Evolutionary conservation across 2,329 filamentous ascomycete genomes (phyloP), one percentile per base, ranked within the genome.

Genomic region (Ampelomyces quisqualis): DNA sequence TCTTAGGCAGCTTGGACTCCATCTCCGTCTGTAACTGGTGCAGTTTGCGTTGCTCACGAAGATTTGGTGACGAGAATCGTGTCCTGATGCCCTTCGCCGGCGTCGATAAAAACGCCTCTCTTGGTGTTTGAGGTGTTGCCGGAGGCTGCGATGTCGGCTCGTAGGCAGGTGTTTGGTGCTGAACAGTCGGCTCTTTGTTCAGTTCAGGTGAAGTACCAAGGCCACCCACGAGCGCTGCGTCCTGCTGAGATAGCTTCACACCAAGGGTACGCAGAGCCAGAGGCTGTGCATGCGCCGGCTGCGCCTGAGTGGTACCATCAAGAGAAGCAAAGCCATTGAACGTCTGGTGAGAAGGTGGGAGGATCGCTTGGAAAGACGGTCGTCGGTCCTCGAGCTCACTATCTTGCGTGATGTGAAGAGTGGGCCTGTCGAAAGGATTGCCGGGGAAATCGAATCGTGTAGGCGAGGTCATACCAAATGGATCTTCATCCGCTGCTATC

Each of bases 361-460:
- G 39, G 19, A 68, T 66, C 14, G 64, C 63, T 36, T 68, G 65
- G 38, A 66, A 65, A 2, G 64, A 64, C n/a, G 60, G 64, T 4
- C 60, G 57, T 31, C 61, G 58, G 30, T 54, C 47, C 32, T 66
- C 62, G 3, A 39, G 31, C 32, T 58, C 53, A 18, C 33, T 24
- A n/a, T 51, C 40, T 13, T 51, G 49, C 10, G 53, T 44, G 19
- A 48, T 46, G 13, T 51, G 35, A 7, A 60, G 32, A 7, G 37
- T 53, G 4, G 46, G 38, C 10, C 44, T 38, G 8, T 57, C 60
- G 30, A 67, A 66, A 11, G 55, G 48, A 39, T 56, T 59, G 13
- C 44, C 52, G 15, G 56, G 51, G 43, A 72, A 74, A 13, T 73
- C 72, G 18, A 69, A 70, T 26, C 65, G 60, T 7, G 65, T 71